These are phyloP conservation scores for Globisporangium radiosum DNA, from an alignment of 352 stramenopile species.

Conservation along the genomic window DNA sequence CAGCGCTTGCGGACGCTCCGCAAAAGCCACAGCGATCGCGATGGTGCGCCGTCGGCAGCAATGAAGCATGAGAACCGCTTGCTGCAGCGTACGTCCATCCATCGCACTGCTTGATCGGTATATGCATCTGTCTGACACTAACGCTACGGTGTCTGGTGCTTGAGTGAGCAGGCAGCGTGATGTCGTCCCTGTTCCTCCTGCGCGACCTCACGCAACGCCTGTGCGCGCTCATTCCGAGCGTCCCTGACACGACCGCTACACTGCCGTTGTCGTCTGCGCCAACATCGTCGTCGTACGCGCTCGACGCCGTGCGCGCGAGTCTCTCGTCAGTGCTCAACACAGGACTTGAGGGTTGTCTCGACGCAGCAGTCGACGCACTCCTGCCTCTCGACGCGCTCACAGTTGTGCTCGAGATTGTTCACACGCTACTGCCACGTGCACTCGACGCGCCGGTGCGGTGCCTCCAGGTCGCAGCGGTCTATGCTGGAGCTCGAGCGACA, in stretches of 20 bases:
- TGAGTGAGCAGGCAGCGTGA: slow-evolving; percentile 18
- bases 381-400: slow-evolving; percentile 29
- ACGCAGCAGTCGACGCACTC: slow-evolving; percentile 24
- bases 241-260: neutral
- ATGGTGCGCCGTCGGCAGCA: neutral
- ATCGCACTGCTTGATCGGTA: neutral
- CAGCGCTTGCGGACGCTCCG: slow-evolving; percentile 11
- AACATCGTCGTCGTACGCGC: slow-evolving; percentile 11
- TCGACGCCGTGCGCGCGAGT: slow-evolving; percentile 26
- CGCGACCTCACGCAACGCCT: slow-evolving; percentile 34
- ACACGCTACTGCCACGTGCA: slow-evolving; percentile 30
- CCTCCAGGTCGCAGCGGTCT: slow-evolving; percentile 6
- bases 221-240: slow-evolving; percentile 15
- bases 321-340: slow-evolving; percentile 32
- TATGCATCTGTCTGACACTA: too few species aligned
- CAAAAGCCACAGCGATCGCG: slow-evolving; percentile 1
- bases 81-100: slow-evolving; percentile 26
- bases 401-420: slow-evolving; percentile 48
- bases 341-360: slow-evolving; percentile 41
- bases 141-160: neutral
- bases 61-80: slow-evolving; percentile 13
- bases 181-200: slow-evolving; percentile 36
- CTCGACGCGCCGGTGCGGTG: slow-evolving; percentile 23
- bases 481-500: too few species aligned
- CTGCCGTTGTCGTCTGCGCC: neutral